A percentile compares a stretch with the other conserved stretches of the same genome.
Conservation (phyloP, 805 yeast genomes). For the Kuraishia capsulata region DNA sequence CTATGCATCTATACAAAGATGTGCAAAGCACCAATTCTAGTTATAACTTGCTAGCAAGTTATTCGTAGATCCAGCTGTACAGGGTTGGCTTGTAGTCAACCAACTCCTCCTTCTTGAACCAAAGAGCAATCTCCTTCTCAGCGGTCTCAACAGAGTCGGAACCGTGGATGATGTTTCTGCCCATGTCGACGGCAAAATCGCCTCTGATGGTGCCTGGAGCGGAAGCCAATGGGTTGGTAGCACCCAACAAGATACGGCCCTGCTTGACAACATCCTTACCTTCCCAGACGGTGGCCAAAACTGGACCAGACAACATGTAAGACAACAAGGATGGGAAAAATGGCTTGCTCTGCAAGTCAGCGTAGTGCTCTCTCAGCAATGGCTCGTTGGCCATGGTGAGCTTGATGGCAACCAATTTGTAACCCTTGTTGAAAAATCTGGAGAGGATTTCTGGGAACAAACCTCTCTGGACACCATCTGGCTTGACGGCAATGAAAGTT, state of each 20-base stretch:
- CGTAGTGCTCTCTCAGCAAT: slow-evolving; percentile 88
- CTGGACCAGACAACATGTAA: slow-evolving; percentile 98
- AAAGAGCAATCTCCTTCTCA: slow-evolving; percentile 86
- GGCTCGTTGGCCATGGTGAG: slow-evolving; percentile 80
- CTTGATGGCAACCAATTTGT: slow-evolving; percentile 94
- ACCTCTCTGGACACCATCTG: slow-evolving; percentile 99
- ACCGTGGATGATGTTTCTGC: slow-evolving; percentile 99
- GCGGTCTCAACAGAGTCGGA: slow-evolving; percentile 99
- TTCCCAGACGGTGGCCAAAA: slow-evolving; percentile 99
- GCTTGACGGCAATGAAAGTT: slow-evolving; percentile 91
- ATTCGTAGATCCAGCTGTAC: slow-evolving; percentile 92
- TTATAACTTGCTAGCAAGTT: too few relatives aligned
- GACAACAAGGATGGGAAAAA: slow-evolving; percentile 95
- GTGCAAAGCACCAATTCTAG: too few relatives aligned
- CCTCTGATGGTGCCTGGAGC: slow-evolving; percentile 99
- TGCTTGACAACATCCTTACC: slow-evolving; percentile 99
- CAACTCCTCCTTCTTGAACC: slow-evolving; percentile 98
- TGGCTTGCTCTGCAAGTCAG: slow-evolving; percentile 91
- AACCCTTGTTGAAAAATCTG: slow-evolving; percentile 96
- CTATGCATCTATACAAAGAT: too few relatives aligned
- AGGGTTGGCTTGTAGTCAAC: slow-evolving; percentile 83
- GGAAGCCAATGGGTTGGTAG: slow-evolving; percentile 95
- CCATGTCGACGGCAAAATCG: slow-evolving; percentile 96
- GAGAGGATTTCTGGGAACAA: slow-evolving; percentile 79
- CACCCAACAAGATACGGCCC: slow-evolving; percentile 97